phyloP scores from a whole-genome alignment of 2,329 filamentous ascomycete species.

The Alternaria ventricosa region DNA sequence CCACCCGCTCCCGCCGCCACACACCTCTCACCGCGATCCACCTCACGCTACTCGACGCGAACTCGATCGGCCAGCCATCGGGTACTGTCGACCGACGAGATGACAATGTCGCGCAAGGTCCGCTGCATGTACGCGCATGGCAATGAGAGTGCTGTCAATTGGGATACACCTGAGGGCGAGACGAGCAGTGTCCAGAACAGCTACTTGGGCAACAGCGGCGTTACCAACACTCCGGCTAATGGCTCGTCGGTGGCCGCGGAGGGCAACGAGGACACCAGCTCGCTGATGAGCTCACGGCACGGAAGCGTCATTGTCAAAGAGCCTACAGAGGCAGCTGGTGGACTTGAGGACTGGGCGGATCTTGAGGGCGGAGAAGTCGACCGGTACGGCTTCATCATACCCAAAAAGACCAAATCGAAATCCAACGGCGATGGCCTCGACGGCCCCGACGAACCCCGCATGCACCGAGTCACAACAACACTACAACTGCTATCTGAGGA shows the following conservation, averaged over 20 bases:
- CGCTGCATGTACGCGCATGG: slow-evolving; percentile 69
- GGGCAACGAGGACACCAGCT: slow-evolving; percentile 35
- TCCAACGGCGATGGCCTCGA: slow-evolving; percentile 34
- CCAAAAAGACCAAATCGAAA: slow-evolving; percentile 47
- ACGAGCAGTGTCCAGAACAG: slow-evolving; percentile 26
- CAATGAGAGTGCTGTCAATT: slow-evolving; percentile 61
- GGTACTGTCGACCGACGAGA: slow-evolving; percentile 68
- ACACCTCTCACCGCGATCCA: slow-evolving; percentile 39
- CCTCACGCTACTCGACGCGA: slow-evolving; percentile 46
- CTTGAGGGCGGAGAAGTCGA: slow-evolving; percentile 66
- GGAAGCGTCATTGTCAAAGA: slow-evolving; percentile 54
- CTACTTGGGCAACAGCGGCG: slow-evolving; percentile 33
- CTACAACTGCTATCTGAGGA: slow-evolving; percentile 63
- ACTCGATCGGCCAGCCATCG: slow-evolving; percentile 50
- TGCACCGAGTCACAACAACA: slow-evolving; percentile 67
- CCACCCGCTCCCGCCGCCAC: slow-evolving; percentile 33
- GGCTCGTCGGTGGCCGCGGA: slow-evolving; percentile 39
- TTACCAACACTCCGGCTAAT: slow-evolving; percentile 30
- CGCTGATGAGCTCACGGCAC: slow-evolving; percentile 36
- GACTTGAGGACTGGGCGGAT: slow-evolving; percentile 70
- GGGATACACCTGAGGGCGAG: slow-evolving; percentile 42
- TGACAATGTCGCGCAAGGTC: slow-evolving; percentile 67
- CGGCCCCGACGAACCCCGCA: slow-evolving; percentile 43
- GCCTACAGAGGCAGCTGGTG: slow-evolving; percentile 65
- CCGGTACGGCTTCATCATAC: slow-evolving; percentile 69